These are phyloP conservation scores for Pythium angustatum DNA, from an alignment of 352 stramenopile genomes.

Conservation along the genomic window DNA sequence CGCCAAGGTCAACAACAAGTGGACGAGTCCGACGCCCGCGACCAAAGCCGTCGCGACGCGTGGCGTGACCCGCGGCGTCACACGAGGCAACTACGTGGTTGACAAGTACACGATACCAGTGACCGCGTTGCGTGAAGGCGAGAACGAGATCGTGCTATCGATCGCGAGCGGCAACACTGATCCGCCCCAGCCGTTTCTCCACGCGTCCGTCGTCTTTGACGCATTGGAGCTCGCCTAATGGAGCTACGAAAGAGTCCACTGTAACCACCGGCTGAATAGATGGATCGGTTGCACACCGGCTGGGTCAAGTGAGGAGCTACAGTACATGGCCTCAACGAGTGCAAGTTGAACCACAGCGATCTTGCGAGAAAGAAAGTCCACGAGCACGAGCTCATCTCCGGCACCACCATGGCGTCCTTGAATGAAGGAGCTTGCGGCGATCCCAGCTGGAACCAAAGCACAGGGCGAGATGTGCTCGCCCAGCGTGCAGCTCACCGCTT, in stretches of 20 bases:
- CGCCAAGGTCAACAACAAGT: constrained; percentile 47
- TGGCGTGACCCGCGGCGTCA: constrained; percentile 38
- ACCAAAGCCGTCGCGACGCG: constrained; percentile 45
- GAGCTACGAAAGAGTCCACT: no score
- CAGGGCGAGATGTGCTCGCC: no score
- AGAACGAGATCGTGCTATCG: constrained; percentile 42
- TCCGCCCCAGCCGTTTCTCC: constrained; percentile 41
- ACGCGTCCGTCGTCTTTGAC: constrained; percentile 49
- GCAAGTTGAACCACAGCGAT: no score
- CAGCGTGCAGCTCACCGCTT: no score
- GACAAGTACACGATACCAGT: constrained; percentile 52
- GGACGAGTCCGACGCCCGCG: constrained; percentile 32
- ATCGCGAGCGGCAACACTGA: constrained; percentile 46
- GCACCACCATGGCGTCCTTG: no score
- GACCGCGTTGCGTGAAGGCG: constrained; percentile 35
- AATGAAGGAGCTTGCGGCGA: neutral
- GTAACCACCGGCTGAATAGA: no score
- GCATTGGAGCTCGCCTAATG: constrained; percentile 50
- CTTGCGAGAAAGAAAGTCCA: no score
- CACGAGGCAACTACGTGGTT: constrained; percentile 55
- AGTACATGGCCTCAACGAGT: no score
- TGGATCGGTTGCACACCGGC: no score
- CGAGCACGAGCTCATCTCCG: no score
- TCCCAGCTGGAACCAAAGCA: neutral
- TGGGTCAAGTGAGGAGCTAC: no score